phyloP scores from a whole-genome alignment of 2,329 filamentous ascomycete species.

The Fonsecaea pedrosoi region DNA sequence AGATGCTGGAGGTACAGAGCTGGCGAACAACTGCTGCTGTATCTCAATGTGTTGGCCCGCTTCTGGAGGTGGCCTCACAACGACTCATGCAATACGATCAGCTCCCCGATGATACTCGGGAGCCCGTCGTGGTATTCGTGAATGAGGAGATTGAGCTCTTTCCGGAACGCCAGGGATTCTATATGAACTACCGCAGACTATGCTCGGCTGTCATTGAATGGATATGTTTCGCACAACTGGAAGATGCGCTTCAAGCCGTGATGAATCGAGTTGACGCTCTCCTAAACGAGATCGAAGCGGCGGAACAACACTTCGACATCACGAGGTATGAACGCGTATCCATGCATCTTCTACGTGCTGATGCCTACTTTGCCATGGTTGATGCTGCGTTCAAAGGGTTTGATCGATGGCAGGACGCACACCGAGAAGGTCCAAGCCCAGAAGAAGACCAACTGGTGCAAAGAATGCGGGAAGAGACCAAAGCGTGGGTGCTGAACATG shows the following conservation, averaged over 20 bases:
- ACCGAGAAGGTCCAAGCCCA: slow-evolving; percentile 55
- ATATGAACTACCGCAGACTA: slow-evolving; percentile 93
- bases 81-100: slow-evolving; percentile 87
- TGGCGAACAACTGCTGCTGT: slow-evolving; percentile 70
- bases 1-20: slow-evolving; percentile 74
- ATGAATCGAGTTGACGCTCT: slow-evolving; percentile 77
- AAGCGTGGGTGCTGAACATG: slow-evolving; percentile 51
- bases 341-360: slow-evolving; percentile 76
- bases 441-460: slow-evolving; percentile 52
- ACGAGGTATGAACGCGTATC: slow-evolving; percentile 38
- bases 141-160: slow-evolving; percentile 94
- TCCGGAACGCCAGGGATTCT: slow-evolving; percentile 90
- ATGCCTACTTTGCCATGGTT: slow-evolving; percentile 88
- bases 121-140: slow-evolving; percentile 80
- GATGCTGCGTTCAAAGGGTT: slow-evolving; percentile 90
- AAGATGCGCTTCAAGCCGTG: slow-evolving; percentile 86
- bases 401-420: slow-evolving; percentile 72
- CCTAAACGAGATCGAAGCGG: slow-evolving; percentile 60
- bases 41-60: slow-evolving; percentile 69
- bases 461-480: slow-evolving; percentile 49
- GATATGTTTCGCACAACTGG: slow-evolving; percentile 79
- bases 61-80: slow-evolving; percentile 82
- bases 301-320: slow-evolving; percentile 50
- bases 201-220: slow-evolving; percentile 85
- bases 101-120: slow-evolving; percentile 79